Base-by-base conservation (phyloP, 148 eudicot species). In the Salicornia ramosissima region DNA sequence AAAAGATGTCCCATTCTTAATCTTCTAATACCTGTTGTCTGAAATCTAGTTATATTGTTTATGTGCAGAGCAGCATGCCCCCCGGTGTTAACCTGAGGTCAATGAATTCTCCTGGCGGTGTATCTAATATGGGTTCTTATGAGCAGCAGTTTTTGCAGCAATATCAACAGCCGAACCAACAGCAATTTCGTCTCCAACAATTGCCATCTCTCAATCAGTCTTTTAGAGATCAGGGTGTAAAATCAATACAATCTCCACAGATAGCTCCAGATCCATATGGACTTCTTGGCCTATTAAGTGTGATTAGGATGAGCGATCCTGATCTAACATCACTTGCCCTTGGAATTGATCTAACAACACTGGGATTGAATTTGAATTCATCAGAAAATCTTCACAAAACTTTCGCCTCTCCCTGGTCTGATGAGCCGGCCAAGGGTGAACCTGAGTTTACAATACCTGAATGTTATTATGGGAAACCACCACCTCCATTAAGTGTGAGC, bases 331-430 rank as follows among this genome's bases (percentile, higher is more conserved):
- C 96, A 43, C 90, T 89, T 64, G 96, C 97, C 7, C 92, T 89
- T 31, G 97, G 97, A 31, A 87, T 89, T 59, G 97, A 92, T 80
- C 80, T 92, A 70, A 92, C 97, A 49, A 92, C 96, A 0, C 81
- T 92, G 58, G 97, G 96, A 6, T 79, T 92, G 78, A 89, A 92
- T 70, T 75, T 91, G 72, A 91, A 89, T 71, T 83, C 97, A 13
- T 51, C 88, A 10, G 97, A 91, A 77, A 89, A 89, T 83, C 87
- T 91, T 67, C 77, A 87, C 75, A 91, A 87, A 77, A 86, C 89
- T 51, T 92, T 89, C 78, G 88, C 85, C 60, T 87, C 97, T 30
- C 97, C 97, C 15, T 92, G 97, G 97, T 85, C 97, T 61, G 97
- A 92, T 69, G 97, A 92, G 77, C 92, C 97, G 43, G 85, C 90